phyloP scores from a whole-genome alignment of 2,329 filamentous ascomycete species.

The Emergomyces orientalis region DNA sequence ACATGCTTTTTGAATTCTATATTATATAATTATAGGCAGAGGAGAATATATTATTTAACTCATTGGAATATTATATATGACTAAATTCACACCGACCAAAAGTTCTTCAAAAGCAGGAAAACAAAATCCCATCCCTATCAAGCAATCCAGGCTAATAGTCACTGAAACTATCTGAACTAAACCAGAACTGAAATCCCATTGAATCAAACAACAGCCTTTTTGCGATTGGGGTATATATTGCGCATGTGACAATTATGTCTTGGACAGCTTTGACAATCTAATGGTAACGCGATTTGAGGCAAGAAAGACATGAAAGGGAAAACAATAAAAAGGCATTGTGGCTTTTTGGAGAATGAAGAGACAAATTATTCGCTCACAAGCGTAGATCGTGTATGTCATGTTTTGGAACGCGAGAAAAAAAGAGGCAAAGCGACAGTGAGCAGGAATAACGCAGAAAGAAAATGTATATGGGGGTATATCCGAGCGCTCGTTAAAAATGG shows the following conservation, averaged over 20 bases:
- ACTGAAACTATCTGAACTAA: not conserved
- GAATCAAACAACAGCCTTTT: not conserved
- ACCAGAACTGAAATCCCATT: not conserved
- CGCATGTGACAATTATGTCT: not conserved
- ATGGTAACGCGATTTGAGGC: not conserved
- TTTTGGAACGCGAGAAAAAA: not conserved
- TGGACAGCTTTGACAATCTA: not conserved
- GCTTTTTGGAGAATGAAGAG: not conserved
- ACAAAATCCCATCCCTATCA: not conserved
- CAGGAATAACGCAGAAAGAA: not conserved
- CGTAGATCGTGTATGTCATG: not conserved
- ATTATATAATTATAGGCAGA: no score
- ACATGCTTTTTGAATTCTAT: not conserved
- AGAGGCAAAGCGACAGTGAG: not conserved
- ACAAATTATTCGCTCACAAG: not conserved
- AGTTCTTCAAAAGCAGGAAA: not conserved
- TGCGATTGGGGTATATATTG: not conserved
- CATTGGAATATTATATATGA: not conserved
- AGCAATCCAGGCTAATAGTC: not conserved
- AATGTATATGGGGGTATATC: not conserved
- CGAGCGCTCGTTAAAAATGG: not conserved
- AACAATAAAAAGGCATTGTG: no score
- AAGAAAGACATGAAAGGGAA: not conserved
- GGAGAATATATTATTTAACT: not conserved
- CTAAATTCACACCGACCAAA: not conserved